phyloP scores from a whole-genome alignment of 2,329 filamentous ascomycete species.

The Diaporthe longicolla region DNA sequence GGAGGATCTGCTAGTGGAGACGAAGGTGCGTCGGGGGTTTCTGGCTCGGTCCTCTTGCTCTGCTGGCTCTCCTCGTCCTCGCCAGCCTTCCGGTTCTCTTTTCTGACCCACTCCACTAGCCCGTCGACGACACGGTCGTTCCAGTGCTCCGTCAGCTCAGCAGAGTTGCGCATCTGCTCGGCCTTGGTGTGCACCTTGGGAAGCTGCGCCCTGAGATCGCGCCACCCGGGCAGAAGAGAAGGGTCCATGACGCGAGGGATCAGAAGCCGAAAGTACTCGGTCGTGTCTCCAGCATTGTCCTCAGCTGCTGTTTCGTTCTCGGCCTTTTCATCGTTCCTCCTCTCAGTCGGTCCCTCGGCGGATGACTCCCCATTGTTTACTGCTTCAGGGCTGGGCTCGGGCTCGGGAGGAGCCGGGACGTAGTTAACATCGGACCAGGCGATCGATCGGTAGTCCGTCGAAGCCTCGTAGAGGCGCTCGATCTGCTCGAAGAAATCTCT shows the following conservation, averaged over 20 bases:
- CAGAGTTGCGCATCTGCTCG: constrained; percentile 69
- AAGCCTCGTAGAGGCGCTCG: constrained; percentile 61
- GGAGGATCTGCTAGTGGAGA: neutral
- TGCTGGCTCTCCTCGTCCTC: constrained; percentile 33
- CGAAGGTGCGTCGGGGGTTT: constrained; percentile 12
- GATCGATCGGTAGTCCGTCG: constrained; percentile 57
- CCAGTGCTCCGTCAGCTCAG: constrained; percentile 65
- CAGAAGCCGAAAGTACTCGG: constrained; percentile 61
- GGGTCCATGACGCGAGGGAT: constrained; percentile 68
- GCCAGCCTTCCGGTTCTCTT: constrained; percentile 45
- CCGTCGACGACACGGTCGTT: constrained; percentile 59
- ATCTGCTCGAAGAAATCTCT: constrained; percentile 60
- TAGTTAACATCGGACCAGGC: constrained; percentile 62
- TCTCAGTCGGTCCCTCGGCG: constrained; percentile 21
- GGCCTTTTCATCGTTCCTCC: constrained; percentile 19
- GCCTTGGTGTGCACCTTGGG: constrained; percentile 61
- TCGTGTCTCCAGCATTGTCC: constrained; percentile 34
- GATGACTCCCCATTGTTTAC: constrained; percentile 44
- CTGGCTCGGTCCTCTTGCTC: constrained; percentile 16
- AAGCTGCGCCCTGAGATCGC: constrained; percentile 57
- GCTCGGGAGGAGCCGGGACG: constrained; percentile 46
- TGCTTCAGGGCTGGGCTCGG: constrained; percentile 46
- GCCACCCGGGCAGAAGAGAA: constrained; percentile 68
- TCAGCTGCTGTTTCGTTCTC: neutral
- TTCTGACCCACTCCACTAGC: constrained; percentile 61